These are phyloP conservation scores for Penicillium vulpinum DNA, from an alignment of 2,329 filamentous ascomycete genomes.

Conservation along the genomic window DNA sequence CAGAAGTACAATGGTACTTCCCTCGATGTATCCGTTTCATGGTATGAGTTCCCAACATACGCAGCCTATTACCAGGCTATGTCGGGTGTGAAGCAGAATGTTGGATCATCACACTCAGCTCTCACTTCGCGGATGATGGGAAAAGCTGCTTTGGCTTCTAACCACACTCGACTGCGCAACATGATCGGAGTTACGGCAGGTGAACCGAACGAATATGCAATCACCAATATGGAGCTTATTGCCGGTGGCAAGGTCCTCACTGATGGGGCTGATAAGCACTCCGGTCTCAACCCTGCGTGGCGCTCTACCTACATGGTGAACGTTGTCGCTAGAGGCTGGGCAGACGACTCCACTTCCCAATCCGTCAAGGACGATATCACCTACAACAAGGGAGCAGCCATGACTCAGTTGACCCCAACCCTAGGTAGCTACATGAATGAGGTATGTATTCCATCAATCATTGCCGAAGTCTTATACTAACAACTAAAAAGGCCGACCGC, in stretches of 20 bases:
- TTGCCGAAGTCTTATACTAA: background rate
- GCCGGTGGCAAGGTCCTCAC: slow-evolving; percentile 37
- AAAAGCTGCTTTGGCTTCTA: background rate
- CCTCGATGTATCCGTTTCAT: background rate
- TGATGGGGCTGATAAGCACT: slow-evolving; percentile 35
- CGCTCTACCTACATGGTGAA: slow-evolving; percentile 43
- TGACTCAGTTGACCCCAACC: slow-evolving; percentile 33
- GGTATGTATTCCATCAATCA: slow-evolving; percentile 6
- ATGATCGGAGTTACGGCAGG: background rate
- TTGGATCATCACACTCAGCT: background rate
- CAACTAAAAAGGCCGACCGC: slow-evolving; percentile 12
- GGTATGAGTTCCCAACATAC: background rate
- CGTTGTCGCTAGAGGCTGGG: slow-evolving; percentile 27
- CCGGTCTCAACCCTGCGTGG: slow-evolving; percentile 56
- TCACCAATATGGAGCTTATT: background rate
- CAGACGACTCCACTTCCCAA: slow-evolving; percentile 14
- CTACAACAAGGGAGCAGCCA: slow-evolving; percentile 31
- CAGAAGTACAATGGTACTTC: background rate
- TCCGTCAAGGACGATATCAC: slow-evolving; percentile 33
- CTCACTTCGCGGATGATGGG: background rate
- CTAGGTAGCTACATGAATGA: slow-evolving; percentile 43
- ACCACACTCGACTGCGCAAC: background rate
- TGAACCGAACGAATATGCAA: background rate
- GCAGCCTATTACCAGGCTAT: background rate
- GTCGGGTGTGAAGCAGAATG: background rate